These are phyloP conservation scores for Rhizopogon sp. DNA, from an alignment of 768 basidiomycete species.

Conservation along the genomic window DNA sequence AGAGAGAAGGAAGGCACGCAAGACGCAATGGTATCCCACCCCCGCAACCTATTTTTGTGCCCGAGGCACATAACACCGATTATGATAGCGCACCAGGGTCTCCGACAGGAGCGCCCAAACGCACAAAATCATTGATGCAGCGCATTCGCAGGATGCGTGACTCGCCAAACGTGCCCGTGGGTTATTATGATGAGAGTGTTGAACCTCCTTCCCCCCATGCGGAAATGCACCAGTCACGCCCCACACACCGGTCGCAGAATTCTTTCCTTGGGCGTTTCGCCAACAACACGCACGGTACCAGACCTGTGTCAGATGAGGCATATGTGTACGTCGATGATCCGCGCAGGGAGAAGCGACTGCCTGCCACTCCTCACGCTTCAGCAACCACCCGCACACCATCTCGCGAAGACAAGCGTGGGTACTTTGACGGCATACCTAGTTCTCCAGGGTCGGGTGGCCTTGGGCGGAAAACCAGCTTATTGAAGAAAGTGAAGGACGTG, in stretches of 20 bases:
- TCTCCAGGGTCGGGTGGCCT: conserved; percentile 41
- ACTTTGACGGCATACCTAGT: conserved; percentile 41
- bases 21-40: conserved; percentile 64
- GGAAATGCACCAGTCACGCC: conserved; percentile 35
- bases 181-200: conserved; percentile 33
- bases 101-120: conserved; percentile 50
- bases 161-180: conserved; percentile 75
- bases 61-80: conserved; percentile 40
- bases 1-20: conserved; percentile 25
- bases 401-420: conserved; percentile 32
- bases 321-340: conserved; percentile 62
- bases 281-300: conserved; percentile 22
- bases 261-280: conserved; percentile 76
- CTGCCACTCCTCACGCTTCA: conserved; percentile 34
- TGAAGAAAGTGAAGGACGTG: conserved; percentile 74
- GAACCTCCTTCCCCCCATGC: conserved; percentile 42
- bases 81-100: conserved; percentile 35
- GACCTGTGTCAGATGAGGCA: conserved; percentile 38
- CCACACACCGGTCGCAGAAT: conserved; percentile 68
- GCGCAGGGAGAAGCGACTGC: conserved; percentile 50
- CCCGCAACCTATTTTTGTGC: conserved; percentile 78
- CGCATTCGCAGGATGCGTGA: conserved; percentile 88
- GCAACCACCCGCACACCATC: conserved; percentile 18
- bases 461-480: conserved; percentile 69
- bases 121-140: conserved; percentile 81